phyloP scores from a whole-genome alignment of 805 yeast genomes.

The Torulaspora quercuum region DNA sequence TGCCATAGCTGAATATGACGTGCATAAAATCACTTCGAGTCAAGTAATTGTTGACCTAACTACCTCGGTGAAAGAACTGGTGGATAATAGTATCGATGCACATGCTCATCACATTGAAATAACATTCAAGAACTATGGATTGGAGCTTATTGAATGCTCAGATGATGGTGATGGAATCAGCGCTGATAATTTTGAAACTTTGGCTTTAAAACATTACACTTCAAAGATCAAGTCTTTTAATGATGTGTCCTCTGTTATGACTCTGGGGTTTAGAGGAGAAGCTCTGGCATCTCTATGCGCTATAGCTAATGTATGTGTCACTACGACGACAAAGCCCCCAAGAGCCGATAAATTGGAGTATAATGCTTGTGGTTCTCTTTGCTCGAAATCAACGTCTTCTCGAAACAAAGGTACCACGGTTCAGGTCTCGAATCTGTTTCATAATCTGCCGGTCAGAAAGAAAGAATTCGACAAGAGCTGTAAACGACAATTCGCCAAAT shows the following conservation, averaged over 20 bases:
- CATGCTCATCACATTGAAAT: slow-evolving; percentile 64
- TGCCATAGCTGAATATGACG: slow-evolving; percentile 49
- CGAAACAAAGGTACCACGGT: slow-evolving; percentile 72
- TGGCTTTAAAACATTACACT: slow-evolving; percentile 64
- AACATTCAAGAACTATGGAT: slow-evolving; percentile 64
- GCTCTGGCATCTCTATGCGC: slow-evolving; percentile 71
- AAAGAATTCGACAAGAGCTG: slow-evolving; percentile 65
- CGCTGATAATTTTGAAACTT: slow-evolving; percentile 46
- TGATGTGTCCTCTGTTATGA: slow-evolving; percentile 48
- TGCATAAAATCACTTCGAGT: slow-evolving; percentile 81
- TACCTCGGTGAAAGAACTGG: slow-evolving; percentile 76
- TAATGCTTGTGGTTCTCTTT: slow-evolving; percentile 52
- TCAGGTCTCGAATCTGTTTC: slow-evolving; percentile 55
- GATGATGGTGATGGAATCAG: slow-evolving; percentile 70
- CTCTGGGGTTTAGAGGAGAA: slow-evolving; percentile 79
- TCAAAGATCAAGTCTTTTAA: slow-evolving; percentile 59
- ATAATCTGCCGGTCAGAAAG: slow-evolving; percentile 73
- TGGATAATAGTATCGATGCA: slow-evolving; percentile 88
- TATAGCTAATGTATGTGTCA: slow-evolving; percentile 46
- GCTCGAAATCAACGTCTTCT: slow-evolving; percentile 40
- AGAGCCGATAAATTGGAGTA: slow-evolving; percentile 55
- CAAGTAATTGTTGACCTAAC: slow-evolving; percentile 83
- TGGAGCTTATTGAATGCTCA: slow-evolving; percentile 60
- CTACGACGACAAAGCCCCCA: slow-evolving; percentile 56
- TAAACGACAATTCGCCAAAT: slow-evolving; percentile 68